Base-by-base conservation (phyloP, 192 early-diverging fungal genomes). In the Ambispora gerdemannii region DNA sequence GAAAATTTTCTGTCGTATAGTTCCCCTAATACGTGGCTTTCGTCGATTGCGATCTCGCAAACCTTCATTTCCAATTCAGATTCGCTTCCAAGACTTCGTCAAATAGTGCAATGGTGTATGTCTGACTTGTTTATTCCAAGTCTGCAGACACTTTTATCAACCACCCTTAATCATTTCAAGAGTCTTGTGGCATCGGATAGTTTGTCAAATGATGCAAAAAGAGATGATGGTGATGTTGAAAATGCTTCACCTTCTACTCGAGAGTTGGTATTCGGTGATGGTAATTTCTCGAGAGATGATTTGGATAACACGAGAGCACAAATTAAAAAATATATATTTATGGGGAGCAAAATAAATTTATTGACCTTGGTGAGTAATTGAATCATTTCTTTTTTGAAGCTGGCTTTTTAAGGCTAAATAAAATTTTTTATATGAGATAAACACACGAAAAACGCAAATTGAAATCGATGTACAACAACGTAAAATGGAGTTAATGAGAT, bases 381-480 rank as follows among this genome's bases (percentile, higher is more conserved):
- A 27, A n/a, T n/a, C n/a, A n/a, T n/a, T n/a, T n/a, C n/a, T n/a
- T n/a, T n/a, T n/a, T n/a, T n/a, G n/a, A n/a, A n/a, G n/a, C n/a
- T n/a, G n/a, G n/a, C n/a, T n/a, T n/a, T n/a, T n/a, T n/a, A n/a
- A n/a, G n/a, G n/a, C n/a, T n/a, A n/a, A n/a, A n/a, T n/a, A n/a
- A n/a, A 61, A 4, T 8, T n/a, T 33, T 24, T 27, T 24, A 43
- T 25, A 4, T 15, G 11, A 63, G 62, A 51, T 51, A 50, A 51
- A 47, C 32, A 19, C 47, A 11, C 22, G 30, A 31, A 66, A 66
- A 66, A 30, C 63, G 8, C 43, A 66, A 32, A n/a, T 66, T 32
- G 63, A 66, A 30, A 50, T 66, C 8, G 63, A 50, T 28, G 13
- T 33, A 31, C 63, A 66, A 32, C 63, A 66, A 17, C 28, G 63